Percentiles rank a stretch among this genome's conserved stretches.
These are phyloP conservation scores for Sugiyamaella japonica DNA, from an alignment of 1,139 yeast species.

Conservation along the genomic window DNA sequence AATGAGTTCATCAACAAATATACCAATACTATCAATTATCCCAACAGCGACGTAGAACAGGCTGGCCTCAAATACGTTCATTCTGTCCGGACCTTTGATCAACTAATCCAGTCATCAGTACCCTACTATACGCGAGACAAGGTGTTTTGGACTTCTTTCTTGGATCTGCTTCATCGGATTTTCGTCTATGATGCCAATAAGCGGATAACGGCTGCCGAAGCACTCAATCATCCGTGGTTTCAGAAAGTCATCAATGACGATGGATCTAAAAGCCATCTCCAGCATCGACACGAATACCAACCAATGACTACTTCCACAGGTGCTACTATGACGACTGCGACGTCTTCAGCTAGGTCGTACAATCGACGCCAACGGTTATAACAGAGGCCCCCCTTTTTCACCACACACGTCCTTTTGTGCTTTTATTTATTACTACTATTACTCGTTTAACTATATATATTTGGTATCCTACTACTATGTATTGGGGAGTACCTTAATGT, in stretches of 20 bases:
- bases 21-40: conserved; percentile 34
- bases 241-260: conserved; percentile 23
- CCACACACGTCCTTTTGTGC: conserved; percentile 4
- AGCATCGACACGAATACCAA: conserved; percentile 10
- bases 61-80: conserved; percentile 51
- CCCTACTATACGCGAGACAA: conserved; percentile 27
- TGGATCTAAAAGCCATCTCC: conserved; percentile 17
- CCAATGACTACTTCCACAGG: neutral
- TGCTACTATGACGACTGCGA: neutral
- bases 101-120: conserved; percentile 33
- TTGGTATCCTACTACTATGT: neutral
- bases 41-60: conserved; percentile 44
- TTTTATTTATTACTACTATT: conserved; percentile 9
- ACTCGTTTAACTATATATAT: conserved; percentile 2
- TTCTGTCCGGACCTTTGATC: conserved; percentile 53
- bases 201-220: conserved; percentile 74
- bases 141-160: conserved; percentile 47
- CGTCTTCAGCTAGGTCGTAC: neutral
- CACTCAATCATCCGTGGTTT: conserved; percentile 69
- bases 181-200: conserved; percentile 74
- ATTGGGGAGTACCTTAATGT: neutral
- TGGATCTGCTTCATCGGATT: conserved; percentile 68
- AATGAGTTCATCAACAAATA: conserved; percentile 23
- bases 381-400: neutral
- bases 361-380: conserved; percentile 11